Evolutionary conservation across 768 basidiomycete species (phyloP), one percentile per base, ranked within the genome.

Genomic region (Macrolepiota dolichaula): DNA sequence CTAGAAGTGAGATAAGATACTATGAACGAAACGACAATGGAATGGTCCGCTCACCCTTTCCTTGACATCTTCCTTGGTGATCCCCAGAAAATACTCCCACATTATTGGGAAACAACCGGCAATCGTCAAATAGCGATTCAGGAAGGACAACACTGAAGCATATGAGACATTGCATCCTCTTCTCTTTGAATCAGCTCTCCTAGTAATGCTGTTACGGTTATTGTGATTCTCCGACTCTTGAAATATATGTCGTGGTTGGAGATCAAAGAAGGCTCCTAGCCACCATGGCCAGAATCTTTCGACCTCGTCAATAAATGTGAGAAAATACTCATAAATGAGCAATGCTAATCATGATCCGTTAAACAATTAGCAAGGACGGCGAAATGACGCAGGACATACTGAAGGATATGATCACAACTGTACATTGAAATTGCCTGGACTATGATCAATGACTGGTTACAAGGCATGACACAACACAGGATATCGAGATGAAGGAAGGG

Each of bases 281-380:
- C 47, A 51, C 17, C 15, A 15, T 6, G 57, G 57, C 83, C 84
- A 85, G 68, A 78, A 79, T 13, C 73, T 68, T 22, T 76, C 72
- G 6, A 80, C 70, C 61, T 85, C 84, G 29, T 61, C 55, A 0
- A 63, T 50, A 4, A 85, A 63, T 0, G 84, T 85, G 40, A 83
- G 68, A 42, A 73, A 38, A 61, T 80, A 82, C 51, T 85, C 84
- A 51, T 80, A 79, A 15, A 76, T 66, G n/a, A 78, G 70, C 44
- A 79, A 68, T 3, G 73, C 77, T 79, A 42, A 25, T 37, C 11
- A 32, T 46, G 4, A 17, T 52, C 15, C 42, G 6, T n/a, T n/a
- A 17, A n/a, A 44, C 51, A n/a, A 35, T 29, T 11, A 9, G 51
- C 35, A 15, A 17, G 11, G 17, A 49, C n/a, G 29, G 29, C 25